Percentiles rank a stretch among this genome's conserved stretches.
phyloP scores from a whole-genome alignment of 192 early-diverging fungal species.

The Coemansia sp. region DNA sequence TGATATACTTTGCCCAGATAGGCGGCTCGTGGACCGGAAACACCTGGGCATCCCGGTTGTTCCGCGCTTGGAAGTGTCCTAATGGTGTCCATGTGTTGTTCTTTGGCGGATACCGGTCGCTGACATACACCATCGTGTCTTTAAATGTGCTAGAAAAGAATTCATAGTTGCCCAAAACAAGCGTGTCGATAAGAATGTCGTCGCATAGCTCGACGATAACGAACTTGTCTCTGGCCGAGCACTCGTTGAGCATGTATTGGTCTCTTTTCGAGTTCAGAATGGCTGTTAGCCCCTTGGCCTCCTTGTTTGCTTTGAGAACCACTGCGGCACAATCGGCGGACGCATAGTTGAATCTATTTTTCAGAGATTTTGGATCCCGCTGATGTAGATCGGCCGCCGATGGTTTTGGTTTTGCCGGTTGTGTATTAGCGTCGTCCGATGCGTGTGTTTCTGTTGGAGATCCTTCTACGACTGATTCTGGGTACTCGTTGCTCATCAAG shows the following conservation, averaged over 20 bases:
- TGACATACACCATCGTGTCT: slow-evolving; percentile 78
- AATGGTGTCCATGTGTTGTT: slow-evolving; percentile 76
- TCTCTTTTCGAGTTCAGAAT: slow-evolving; percentile 93
- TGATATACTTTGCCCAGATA: slow-evolving; percentile 83
- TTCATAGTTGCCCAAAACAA: slow-evolving; percentile 93
- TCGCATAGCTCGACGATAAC: slow-evolving; percentile 95
- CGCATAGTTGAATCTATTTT: slow-evolving; percentile 95
- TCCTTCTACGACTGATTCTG: not conserved
- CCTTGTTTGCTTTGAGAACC: slow-evolving; percentile 79
- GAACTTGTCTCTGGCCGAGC: slow-evolving; percentile 71
- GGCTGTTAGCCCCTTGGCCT: slow-evolving; percentile 75
- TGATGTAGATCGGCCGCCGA: slow-evolving; percentile 7
- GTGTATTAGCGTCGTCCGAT: not conserved
- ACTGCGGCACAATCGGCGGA: slow-evolving; percentile 92
- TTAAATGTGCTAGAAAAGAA: slow-evolving; percentile 95
- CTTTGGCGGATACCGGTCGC: slow-evolving; percentile 74
- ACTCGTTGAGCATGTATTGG: slow-evolving; percentile 93
- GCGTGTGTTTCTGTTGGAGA: not conserved
- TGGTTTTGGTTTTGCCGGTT: not conserved
- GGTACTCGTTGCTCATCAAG: not conserved
- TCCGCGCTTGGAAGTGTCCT: slow-evolving; percentile 81
- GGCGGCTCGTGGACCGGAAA: slow-evolving; percentile 75
- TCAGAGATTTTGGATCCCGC: slow-evolving; percentile 60
- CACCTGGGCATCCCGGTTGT: slow-evolving; percentile 85
- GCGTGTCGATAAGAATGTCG: slow-evolving; percentile 85